These are phyloP conservation scores for Botryotinia convoluta DNA, from an alignment of 2,329 filamentous ascomycete genomes.

Conservation along the genomic window DNA sequence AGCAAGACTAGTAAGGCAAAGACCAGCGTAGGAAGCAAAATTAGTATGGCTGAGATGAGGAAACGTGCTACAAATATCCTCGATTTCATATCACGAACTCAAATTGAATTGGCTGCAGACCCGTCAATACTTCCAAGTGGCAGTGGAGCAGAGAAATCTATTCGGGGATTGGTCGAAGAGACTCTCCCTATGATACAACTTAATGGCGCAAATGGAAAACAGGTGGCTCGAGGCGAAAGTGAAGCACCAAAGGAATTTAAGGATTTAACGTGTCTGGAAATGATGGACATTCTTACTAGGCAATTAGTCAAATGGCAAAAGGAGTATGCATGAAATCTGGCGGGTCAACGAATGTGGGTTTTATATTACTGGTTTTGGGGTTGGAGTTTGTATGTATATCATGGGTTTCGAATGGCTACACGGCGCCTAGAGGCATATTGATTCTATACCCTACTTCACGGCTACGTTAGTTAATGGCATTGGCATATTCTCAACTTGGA, in stretches of 20 bases:
- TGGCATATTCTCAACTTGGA: neutral
- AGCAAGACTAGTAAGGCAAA: constrained; percentile 36
- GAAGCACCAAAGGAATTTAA: constrained; percentile 59
- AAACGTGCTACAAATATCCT: constrained; percentile 79
- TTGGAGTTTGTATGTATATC: constrained; percentile 17
- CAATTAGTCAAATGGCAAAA: constrained; percentile 42
- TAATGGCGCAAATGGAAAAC: constrained; percentile 40
- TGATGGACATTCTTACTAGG: constrained; percentile 43
- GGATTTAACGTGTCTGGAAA: constrained; percentile 55
- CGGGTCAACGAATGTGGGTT: neutral
- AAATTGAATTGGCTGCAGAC: constrained; percentile 78
- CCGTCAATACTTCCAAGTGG: constrained; percentile 42
- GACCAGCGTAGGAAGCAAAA: constrained; percentile 51
- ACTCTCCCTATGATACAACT: constrained; percentile 39
- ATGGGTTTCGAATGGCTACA: constrained; percentile 19
- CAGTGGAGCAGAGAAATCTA: constrained; percentile 39
- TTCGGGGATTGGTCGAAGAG: constrained; percentile 37
- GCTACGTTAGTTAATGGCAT: constrained; percentile 20
- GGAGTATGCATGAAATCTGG: constrained; percentile 33
- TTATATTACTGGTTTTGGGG: constrained; percentile 7
- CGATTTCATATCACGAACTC: constrained; percentile 85
- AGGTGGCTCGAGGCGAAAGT: constrained; percentile 35
- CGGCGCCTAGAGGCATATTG: constrained; percentile 18
- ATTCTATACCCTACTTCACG: constrained; percentile 20
- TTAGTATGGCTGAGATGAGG: constrained; percentile 86